Conservation (phyloP, 148 eudicot species). For the Salicornia ramosissima region DNA sequence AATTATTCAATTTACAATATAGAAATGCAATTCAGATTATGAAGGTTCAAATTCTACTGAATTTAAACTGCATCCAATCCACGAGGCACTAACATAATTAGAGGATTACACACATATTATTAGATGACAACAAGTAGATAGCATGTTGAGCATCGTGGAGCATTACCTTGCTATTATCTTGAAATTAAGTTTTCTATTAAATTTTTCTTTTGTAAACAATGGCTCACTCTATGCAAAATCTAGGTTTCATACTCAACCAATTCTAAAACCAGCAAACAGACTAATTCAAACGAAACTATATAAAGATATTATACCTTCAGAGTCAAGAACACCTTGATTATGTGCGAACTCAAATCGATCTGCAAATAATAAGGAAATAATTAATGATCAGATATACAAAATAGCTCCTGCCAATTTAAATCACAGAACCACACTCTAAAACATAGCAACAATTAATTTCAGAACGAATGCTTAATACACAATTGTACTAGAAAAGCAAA, state of each 20-base stretch:
- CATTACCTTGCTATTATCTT: no score
- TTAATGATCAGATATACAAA: slow-evolving; percentile 1
- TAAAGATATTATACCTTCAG: slow-evolving; percentile 53
- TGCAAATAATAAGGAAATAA: slow-evolving; percentile 29
- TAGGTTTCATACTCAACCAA: no score
- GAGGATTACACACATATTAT: no score
- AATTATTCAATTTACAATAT: background rate
- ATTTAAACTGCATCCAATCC: background rate
- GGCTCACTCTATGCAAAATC: no score
- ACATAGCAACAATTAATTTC: background rate
- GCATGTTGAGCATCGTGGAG: no score
- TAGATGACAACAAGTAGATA: no score
- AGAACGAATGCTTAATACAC: background rate
- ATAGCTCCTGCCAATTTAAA: background rate
- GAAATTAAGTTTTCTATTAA: no score
- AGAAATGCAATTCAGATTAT: background rate
- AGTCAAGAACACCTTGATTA: slow-evolving; percentile 71
- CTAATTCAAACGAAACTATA: background rate
- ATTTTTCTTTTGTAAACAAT: no score
- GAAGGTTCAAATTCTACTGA: background rate
- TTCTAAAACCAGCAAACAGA: background rate
- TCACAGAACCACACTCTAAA: background rate
- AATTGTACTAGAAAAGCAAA: background rate
- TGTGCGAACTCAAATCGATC: slow-evolving; percentile 94
- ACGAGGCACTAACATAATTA: background rate